Conservation (phyloP, 169 alveolate species). For the Eimeria necatrix region DNA sequence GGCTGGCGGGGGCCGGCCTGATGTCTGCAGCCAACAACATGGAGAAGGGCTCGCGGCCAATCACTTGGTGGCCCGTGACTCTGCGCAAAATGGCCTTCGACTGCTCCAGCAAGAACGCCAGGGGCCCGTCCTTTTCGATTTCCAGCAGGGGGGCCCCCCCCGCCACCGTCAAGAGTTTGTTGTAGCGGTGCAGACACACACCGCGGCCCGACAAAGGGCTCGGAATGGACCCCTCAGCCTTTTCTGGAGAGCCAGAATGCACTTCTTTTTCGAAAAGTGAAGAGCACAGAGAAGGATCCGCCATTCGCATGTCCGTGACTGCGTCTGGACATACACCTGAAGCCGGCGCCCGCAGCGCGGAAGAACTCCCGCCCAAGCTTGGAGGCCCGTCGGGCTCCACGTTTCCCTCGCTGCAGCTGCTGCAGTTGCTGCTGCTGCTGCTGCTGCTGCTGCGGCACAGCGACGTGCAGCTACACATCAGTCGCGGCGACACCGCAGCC, state of each 20-base stretch:
- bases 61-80: neutral
- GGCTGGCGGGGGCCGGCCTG: neutral
- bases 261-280: neutral
- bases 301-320: neutral
- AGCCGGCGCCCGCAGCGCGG: neutral
- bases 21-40: neutral
- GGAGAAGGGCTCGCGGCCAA: slow-evolving; percentile 9
- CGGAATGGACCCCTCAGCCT: neutral
- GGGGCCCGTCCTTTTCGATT: slow-evolving; percentile 49
- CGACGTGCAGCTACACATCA: slow-evolving; percentile 23
- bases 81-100: neutral
- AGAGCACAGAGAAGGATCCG: neutral
- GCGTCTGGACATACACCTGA: neutral
- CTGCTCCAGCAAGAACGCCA: neutral
- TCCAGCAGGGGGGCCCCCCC: slow-evolving; percentile 60
- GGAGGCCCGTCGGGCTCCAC: too few relatives aligned
- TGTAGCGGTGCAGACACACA: neutral
- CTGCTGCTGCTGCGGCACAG: neutral
- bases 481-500: slow-evolving; percentile 15
- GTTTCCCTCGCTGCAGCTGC: neutral
- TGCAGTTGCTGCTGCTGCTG: neutral
- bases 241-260: neutral
- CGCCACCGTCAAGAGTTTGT: neutral
- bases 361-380: neutral
- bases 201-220: neutral